These are phyloP conservation scores for Flaveria robusta DNA, from an alignment of 129 eudicot genomes.

Conservation along the genomic window DNA sequence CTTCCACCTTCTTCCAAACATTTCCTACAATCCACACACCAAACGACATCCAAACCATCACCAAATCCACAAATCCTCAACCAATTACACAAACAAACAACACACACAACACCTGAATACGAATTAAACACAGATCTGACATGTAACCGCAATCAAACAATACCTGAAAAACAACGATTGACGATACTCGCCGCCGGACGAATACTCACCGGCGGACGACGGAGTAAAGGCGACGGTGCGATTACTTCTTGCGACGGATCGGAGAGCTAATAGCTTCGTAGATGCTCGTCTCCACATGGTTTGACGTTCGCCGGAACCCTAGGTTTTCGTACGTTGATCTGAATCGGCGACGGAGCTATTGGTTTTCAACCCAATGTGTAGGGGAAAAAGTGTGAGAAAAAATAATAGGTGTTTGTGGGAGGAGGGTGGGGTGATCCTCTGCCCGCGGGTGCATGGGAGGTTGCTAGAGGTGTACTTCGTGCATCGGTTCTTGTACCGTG, in stretches of 20 bases:
- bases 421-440: conserved; percentile 22
- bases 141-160: not conserved
- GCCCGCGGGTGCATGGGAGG: conserved; percentile 27
- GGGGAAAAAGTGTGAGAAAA: not conserved
- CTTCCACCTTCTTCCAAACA: conserved; percentile 45
- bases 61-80: not conserved
- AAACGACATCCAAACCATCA: conserved; percentile 12
- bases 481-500: not conserved
- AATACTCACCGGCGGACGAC: conserved; percentile 20
- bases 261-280: conserved; percentile 33
- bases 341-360: conserved; percentile 35
- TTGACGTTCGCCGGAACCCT: conserved; percentile 42
- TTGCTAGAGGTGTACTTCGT: not conserved
- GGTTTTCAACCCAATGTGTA: not conserved
- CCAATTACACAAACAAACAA: conserved; percentile 1
- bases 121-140: conserved; percentile 27
- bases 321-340: conserved; percentile 35
- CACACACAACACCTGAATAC: not conserved
- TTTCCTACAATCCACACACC: conserved; percentile 23
- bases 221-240: conserved; percentile 29
- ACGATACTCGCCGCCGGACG: conserved; percentile 26
- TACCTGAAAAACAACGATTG: conserved; percentile 39
- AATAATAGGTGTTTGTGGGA: not conserved
- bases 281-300: conserved; percentile 44
- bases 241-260: conserved; percentile 29